These are phyloP conservation scores for Laburnicola sp. DNA, from an alignment of 2,329 filamentous ascomycete species.

Conservation along the genomic window DNA sequence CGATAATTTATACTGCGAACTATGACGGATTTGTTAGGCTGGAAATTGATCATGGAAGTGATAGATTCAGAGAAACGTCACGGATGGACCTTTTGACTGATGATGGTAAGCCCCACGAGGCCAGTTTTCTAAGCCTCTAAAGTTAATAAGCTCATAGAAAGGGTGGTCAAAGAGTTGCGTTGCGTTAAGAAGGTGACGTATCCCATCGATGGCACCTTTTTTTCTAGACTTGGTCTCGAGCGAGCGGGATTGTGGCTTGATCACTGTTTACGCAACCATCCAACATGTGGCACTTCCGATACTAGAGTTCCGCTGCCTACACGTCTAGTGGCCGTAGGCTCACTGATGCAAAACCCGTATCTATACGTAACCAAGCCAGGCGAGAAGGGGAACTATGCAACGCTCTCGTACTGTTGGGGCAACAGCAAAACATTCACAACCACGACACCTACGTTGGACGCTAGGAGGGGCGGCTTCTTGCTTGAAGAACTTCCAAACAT, in stretches of 20 bases:
- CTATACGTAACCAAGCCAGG: constrained; percentile 1
- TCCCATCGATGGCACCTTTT: not conserved
- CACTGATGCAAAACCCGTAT: not conserved
- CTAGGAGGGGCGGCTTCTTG: constrained; percentile 4
- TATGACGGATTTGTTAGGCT: too few relatives aligned
- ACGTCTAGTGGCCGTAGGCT: constrained; percentile 9
- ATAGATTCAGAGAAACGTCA: not conserved
- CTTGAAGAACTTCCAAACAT: constrained; percentile 12
- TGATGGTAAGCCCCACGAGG: not conserved
- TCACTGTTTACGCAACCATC: constrained; percentile 3
- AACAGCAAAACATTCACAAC: constrained; percentile 6
- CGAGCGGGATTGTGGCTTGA: not conserved
- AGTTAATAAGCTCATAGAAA: not conserved
- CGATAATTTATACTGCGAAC: too few relatives aligned
- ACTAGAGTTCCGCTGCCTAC: constrained; percentile 4
- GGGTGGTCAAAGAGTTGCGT: not conserved
- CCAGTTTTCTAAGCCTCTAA: not conserved
- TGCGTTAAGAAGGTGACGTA: not conserved
- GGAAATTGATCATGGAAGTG: too few relatives aligned
- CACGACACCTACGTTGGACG: constrained; percentile 1
- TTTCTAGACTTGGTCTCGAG: not conserved
- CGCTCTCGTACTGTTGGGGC: constrained; percentile 17
- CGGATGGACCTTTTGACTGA: not conserved
- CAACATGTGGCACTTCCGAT: not conserved
- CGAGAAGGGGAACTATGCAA: not conserved